Evolutionary conservation across 805 yeast genomes (phyloP).

Genomic region (Saccharomycopsis fibuligera): DNA sequence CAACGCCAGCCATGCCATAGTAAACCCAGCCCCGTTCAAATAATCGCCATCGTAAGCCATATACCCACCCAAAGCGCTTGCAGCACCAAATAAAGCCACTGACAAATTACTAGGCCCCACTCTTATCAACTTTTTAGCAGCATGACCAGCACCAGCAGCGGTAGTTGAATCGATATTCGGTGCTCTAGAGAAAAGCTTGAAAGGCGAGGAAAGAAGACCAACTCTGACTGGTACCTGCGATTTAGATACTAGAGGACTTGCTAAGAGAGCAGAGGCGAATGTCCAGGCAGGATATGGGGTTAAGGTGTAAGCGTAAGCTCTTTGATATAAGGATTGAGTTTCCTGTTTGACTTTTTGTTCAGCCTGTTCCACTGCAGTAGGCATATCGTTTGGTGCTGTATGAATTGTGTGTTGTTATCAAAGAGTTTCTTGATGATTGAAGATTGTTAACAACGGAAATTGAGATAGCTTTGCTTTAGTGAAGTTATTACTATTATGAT

Average conservation of each 20-base stretch:
- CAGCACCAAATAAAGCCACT: conserved; percentile 53
- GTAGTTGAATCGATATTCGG: conserved; percentile 53
- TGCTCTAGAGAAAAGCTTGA: conserved; percentile 37
- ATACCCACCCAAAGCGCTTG: conserved; percentile 62
- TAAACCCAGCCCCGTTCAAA: conserved; percentile 74
- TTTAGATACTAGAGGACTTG: conserved; percentile 30
- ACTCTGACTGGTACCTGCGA: conserved; percentile 27
- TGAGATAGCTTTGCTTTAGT: too few relatives aligned
- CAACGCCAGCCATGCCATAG: conserved; percentile 73
- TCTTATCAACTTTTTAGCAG: conserved; percentile 16
- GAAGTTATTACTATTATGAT: too few relatives aligned
- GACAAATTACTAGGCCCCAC: conserved; percentile 35
- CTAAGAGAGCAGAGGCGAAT: conserved; percentile 32
- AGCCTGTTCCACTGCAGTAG: not conserved
- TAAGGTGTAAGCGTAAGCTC: conserved; percentile 26
- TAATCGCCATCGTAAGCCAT: conserved; percentile 73
- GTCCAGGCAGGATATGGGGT: conserved; percentile 46
- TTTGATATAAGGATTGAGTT: conserved; percentile 1
- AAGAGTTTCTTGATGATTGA: too few relatives aligned
- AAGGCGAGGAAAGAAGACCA: conserved; percentile 11
- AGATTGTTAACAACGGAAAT: too few relatives aligned
- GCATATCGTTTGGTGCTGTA: too few relatives aligned
- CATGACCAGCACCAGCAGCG: conserved; percentile 27
- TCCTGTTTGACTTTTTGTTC: not conserved
- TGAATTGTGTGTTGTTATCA: too few relatives aligned